A percentile compares a stretch with the other conserved stretches of the same genome.
Conservation (phyloP, 2,329 filamentous ascomycete species). For the Curvularia eragrostidis region DNA sequence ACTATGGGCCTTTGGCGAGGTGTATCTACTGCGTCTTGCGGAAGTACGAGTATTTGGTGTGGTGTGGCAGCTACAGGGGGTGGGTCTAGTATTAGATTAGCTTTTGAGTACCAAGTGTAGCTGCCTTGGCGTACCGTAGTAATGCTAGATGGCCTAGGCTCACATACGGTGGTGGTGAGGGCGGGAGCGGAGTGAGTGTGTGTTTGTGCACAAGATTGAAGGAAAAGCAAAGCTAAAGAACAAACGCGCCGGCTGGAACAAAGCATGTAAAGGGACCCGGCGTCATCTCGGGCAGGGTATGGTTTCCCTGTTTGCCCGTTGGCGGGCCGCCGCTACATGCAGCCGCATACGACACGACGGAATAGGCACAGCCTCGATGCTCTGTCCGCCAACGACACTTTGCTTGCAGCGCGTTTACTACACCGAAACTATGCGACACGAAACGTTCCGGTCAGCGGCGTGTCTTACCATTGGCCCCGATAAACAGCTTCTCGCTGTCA, state of each 20-base stretch:
- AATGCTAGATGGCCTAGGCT: no score
- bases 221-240: constrained; percentile 3
- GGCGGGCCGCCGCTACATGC: constrained; percentile 12
- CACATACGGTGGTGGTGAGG: constrained; percentile 5
- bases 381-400: constrained; percentile 16
- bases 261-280: constrained; percentile 15
- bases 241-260: not conserved
- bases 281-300: constrained; percentile 26
- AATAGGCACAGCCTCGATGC: constrained; percentile 14
- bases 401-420: constrained; percentile 14
- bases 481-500: not conserved
- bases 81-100: no score
- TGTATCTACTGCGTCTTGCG: no score
- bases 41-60: no score
- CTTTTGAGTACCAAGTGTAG: no score
- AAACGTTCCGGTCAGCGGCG: not conserved
- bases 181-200: constrained; percentile 3
- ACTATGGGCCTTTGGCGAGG: constrained; percentile 5
- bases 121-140: no score
- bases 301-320: constrained; percentile 33
- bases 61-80: no score
- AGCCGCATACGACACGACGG: no score
- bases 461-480: not conserved
- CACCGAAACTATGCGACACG: constrained; percentile 13
- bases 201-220: constrained; percentile 1